Percentiles rank a stretch among this genome's conserved stretches.
Evolutionary conservation across 345 rosid species (phyloP).

Genomic region (Citrus mangshanensis): DNA sequence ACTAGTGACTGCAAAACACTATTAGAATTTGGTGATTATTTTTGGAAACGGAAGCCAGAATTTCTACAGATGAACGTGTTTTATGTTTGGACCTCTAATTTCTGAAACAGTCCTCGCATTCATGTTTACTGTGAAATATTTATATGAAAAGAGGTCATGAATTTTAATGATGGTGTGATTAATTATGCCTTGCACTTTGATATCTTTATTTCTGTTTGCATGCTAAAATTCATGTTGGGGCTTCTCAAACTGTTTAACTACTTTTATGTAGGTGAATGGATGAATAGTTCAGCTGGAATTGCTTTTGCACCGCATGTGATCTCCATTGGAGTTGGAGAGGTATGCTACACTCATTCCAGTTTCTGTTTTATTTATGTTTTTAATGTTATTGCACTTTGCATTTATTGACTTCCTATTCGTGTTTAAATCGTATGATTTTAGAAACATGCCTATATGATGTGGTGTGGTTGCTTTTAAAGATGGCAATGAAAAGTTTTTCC

Average conservation of each 20-base stretch:
- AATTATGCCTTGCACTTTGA: neutral
- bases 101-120: neutral
- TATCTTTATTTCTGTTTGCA: neutral
- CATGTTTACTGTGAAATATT: neutral
- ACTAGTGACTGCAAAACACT: neutral
- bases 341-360: slow-evolving; percentile 23
- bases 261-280: slow-evolving; percentile 86
- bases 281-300: slow-evolving; percentile 90
- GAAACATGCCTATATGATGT: neutral
- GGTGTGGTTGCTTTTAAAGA: neutral
- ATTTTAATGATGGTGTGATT: neutral
- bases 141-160: neutral
- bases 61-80: neutral
- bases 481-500: neutral
- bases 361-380: neutral
- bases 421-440: neutral
- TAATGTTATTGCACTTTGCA: slow-evolving; percentile 1
- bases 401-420: neutral
- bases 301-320: slow-evolving; percentile 97
- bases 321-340: slow-evolving; percentile 81
- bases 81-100: neutral
- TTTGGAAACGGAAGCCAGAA: neutral
- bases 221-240: neutral
- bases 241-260: neutral
- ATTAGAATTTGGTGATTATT: neutral